Evolutionary conservation across 164 flowering plant genomes (phyloP), one percentile per base, ranked within the genome.

Genomic region (Houttuynia cordata): DNA sequence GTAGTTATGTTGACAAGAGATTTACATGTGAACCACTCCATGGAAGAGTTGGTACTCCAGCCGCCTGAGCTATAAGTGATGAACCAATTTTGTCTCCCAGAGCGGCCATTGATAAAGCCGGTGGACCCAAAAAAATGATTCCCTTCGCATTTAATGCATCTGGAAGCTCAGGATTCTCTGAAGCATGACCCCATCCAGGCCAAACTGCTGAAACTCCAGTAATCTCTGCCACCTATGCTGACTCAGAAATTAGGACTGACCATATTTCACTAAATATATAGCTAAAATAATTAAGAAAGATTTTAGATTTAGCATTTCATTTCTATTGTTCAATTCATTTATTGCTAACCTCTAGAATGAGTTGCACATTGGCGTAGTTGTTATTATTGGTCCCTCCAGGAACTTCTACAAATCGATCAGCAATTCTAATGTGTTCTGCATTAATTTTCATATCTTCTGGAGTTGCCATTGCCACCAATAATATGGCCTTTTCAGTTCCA

Each of bases 161-260:
- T 15, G 99, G 96, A 19, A 94, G 83, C 79, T 91, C 99, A 52
- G 99, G 99, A 71, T 79, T 94, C 76, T 94, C 99, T 10, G 99
- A 94, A 66, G 99, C 99, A 79, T 94, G 99, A 42, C 99, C 99
- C 99, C 99, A 94, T 62, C 99, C 99, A 80, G 99, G 99, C 99
- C 99, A 94, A 64, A 91, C 99, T 10, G 99, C 99, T 77, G 87
- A 86, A 56, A 88, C 97, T 69, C 63, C 96, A 57, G 99, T 94
- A 62, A 80, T 77, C 80, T 94, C 99, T 60, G 99, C 99, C 82
- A 82, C 81, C 99, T 94, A 78, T 53, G 15, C 62, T 54, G 24
- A 70, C 62, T 45, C 47, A 73, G 52, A 64, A 62, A 42, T 59
- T 56, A 30, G 25, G 61, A 56, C 21, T 56, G 24, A 63, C 49